phyloP scores from a whole-genome alignment of 305 asterid genomes.

The Rubia balearica region DNA sequence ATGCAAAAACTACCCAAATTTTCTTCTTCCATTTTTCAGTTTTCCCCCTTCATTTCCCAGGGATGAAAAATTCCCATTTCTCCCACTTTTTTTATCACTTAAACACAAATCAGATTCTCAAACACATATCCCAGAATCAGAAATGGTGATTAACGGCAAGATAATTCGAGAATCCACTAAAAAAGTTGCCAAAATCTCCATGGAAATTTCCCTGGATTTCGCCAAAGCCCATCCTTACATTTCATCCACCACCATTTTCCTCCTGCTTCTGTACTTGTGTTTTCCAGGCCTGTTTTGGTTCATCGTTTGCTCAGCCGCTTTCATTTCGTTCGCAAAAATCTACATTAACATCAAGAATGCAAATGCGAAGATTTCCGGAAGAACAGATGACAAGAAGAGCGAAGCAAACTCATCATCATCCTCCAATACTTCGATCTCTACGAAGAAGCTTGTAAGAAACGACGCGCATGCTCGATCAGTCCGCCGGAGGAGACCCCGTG shows the following conservation, averaged over 20 bases:
- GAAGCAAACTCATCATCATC: slow-evolving; percentile 1
- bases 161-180: slow-evolving; percentile 37
- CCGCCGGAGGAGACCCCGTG: slow-evolving; percentile 47
- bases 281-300: slow-evolving; percentile 55
- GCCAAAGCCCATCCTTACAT: slow-evolving; percentile 35
- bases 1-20: neutral
- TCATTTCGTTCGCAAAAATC: slow-evolving; percentile 27
- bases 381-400: slow-evolving; percentile 16
- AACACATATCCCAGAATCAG: neutral
- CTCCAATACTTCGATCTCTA: neutral
- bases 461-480: slow-evolving; percentile 55
- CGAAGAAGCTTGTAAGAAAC: slow-evolving; percentile 10
- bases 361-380: slow-evolving; percentile 12
- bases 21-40: neutral
- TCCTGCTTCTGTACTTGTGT: slow-evolving; percentile 34
- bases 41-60: neutral
- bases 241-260: slow-evolving; percentile 28
- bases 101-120: neutral
- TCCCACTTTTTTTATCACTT: neutral
- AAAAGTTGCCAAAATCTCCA: slow-evolving; percentile 28
- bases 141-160: slow-evolving; percentile 42
- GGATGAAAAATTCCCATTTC: neutral
- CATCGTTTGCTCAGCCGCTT: slow-evolving; percentile 36
- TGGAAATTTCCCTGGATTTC: slow-evolving; percentile 23
- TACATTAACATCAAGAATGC: slow-evolving; percentile 11